Base-by-base conservation (phyloP, 805 yeast species). In the Ogataea siamensis region DNA sequence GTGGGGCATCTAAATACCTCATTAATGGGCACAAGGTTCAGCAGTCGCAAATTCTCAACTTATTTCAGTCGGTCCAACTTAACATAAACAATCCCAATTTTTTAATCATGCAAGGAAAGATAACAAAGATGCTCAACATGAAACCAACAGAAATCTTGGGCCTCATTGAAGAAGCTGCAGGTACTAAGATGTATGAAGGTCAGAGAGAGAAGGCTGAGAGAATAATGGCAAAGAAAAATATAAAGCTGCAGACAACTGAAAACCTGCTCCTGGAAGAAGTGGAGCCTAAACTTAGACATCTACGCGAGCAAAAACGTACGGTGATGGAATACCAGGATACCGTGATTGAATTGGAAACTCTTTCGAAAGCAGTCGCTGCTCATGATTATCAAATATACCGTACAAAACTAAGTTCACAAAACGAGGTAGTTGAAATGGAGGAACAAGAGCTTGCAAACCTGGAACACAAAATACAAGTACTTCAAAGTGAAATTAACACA, bases 31-130 rank as follows among this genome's bases (percentile, higher is more conserved):
- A 88, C 60, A 79, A 94, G 46, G 97, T 97, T 0, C 96, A 89
- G 54, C 98, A 89, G 56, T 93, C 83, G 50, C 84, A 93, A 8
- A 96, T 93, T 1, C 72, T 88, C 39, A 89, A 83, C 51, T 64
- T 94, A 36, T 89, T 94, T 60, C 98, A 91, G 60, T 83, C 94
- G 12, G 96, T 94, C 15, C 99, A 93, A 63, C 73, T 93, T 46
- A 93, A 93, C 57, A 91, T 93, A 60, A 93, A 93, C 61, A 93
- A 91, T 57, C 99, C 99, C 21, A 93, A 93, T 60, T 93, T 93
- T 63, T 72, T 93, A 51, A 93, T 93, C 55, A 93, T 94, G 99
- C 99, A 93, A 64, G 99, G 99, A 43, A 87, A 88, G 58, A 93
- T 94, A 64, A 94, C 99, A 22, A 91, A 93, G 60, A 97, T 93